These are phyloP conservation scores for Globisporangium abappressorium DNA, from an alignment of 352 stramenopile species.

Conservation along the genomic window DNA sequence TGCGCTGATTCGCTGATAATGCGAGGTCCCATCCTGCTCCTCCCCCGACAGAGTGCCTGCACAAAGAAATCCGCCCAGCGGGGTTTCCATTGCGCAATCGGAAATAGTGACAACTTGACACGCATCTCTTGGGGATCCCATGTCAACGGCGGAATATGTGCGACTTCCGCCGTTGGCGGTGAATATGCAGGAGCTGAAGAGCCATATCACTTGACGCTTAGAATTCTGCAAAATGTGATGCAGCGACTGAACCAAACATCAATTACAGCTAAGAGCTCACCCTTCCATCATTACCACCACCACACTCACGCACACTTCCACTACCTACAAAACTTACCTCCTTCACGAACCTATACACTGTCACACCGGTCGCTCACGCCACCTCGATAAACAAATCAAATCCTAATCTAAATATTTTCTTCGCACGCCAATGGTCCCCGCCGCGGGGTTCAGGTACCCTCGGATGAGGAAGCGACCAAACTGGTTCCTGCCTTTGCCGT, in stretches of 20 bases:
- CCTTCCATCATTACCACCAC: neutral
- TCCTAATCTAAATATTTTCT: slow-evolving; percentile 52
- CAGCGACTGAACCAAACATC: too few species aligned
- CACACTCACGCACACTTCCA: neutral
- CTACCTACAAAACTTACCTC: neutral
- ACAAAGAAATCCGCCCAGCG: neutral
- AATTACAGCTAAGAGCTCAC: too few species aligned
- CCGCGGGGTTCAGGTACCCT: slow-evolving; percentile 51
- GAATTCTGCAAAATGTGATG: too few species aligned
- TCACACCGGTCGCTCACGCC: neutral
- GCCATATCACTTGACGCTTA: too few species aligned
- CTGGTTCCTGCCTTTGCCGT: slow-evolving; percentile 65
- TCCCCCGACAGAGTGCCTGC: slow-evolving; percentile 4
- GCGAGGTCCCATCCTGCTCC: neutral
- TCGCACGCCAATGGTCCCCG: slow-evolving; percentile 45
- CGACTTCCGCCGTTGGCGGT: neutral
- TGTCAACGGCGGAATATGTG: slow-evolving; percentile 2
- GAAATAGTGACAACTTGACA: slow-evolving; percentile 1
- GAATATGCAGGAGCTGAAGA: neutral
- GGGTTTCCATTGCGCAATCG: neutral
- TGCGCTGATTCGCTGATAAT: slow-evolving; percentile 13
- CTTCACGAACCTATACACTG: neutral
- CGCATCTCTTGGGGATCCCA: neutral
- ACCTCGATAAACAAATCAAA: neutral
- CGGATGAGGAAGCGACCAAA: slow-evolving; percentile 69